Evolutionary conservation across 2,329 filamentous ascomycete species (phyloP), one percentile per base, ranked within the genome.

Genomic region (Metarhizium anisopliae): DNA sequence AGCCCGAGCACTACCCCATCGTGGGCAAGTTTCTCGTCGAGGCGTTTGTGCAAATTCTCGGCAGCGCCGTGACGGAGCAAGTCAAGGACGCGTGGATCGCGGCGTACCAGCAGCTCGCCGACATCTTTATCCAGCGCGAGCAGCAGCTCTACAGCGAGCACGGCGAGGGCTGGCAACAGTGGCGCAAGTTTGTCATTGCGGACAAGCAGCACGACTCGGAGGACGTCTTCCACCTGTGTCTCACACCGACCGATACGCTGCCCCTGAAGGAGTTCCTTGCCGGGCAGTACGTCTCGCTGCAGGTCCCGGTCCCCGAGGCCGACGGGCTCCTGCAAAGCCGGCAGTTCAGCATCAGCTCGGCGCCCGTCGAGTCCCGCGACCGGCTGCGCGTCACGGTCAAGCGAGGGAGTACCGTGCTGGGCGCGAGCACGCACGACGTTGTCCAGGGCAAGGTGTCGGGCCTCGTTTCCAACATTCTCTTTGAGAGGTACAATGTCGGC

Each of bases 351-450:
- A 75, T 93, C 55, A 87, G 82, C 63, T 84, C 88, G 62, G 75
- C 72, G 1, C 74, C 76, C 3, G 59, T 61, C 29, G 61, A 60
- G 18, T 74, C 77, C 47, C 76, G 76, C 3, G 73, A 75, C n/a
- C 80, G 83, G 69, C 89, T 89, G 71, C 81, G 88, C 54, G 84
- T 92, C 72, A 88, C 82, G 60, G 84, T 93, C 58, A 91, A 90
- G 25, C 6, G 45, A 30, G 25, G 45, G 2, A 45, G 42, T 5
- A 45, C 42, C 0, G 16, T 45, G 4, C n/a, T 25, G 6, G 18
- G 7, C 18, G 42, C 42, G 10, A 45, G 42, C 42, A 25, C n/a
- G 3, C 10, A 72, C 35, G 73, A 73, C 50, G 60, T 69, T 2
- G 64, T 62, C 18, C 61, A 65, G 32, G 64, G 67, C 20, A 70